Conservation (phyloP, 164 flowering plant genomes). For the Cinnamomum micranthum region DNA sequence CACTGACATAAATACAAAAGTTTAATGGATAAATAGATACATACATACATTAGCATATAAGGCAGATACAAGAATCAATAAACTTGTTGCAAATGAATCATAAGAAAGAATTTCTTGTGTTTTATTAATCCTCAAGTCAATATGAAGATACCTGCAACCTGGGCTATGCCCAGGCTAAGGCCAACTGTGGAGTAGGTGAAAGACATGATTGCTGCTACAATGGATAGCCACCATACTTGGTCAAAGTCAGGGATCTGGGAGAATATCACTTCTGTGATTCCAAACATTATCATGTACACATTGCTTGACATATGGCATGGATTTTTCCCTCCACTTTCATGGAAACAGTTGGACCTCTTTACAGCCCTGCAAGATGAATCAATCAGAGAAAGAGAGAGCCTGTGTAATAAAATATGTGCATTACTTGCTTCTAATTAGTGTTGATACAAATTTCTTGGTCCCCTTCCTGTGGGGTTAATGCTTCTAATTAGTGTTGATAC, state of each 20-base stretch:
- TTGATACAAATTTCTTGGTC: no score
- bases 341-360: conserved; percentile 66
- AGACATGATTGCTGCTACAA: conserved; percentile 81
- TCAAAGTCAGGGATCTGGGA: conserved; percentile 83
- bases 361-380: conserved; percentile 45
- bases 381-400: not conserved
- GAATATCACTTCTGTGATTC: conserved; percentile 54
- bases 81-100: no score
- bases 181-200: conserved; percentile 69
- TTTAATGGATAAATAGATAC: no score
- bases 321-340: conserved; percentile 42
- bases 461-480: no score
- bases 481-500: no score
- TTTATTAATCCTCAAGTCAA: no score
- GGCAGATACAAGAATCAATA: no score
- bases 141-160: conserved; percentile 48
- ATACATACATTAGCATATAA: no score
- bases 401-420: no score
- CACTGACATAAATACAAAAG: no score
- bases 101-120: no score
- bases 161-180: conserved; percentile 56
- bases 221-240: conserved; percentile 85
- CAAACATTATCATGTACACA: conserved; percentile 73
- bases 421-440: no score
- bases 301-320: conserved; percentile 71